These are phyloP conservation scores for Aspergillus ibericus DNA, from an alignment of 2,329 filamentous ascomycete genomes.

Conservation along the genomic window DNA sequence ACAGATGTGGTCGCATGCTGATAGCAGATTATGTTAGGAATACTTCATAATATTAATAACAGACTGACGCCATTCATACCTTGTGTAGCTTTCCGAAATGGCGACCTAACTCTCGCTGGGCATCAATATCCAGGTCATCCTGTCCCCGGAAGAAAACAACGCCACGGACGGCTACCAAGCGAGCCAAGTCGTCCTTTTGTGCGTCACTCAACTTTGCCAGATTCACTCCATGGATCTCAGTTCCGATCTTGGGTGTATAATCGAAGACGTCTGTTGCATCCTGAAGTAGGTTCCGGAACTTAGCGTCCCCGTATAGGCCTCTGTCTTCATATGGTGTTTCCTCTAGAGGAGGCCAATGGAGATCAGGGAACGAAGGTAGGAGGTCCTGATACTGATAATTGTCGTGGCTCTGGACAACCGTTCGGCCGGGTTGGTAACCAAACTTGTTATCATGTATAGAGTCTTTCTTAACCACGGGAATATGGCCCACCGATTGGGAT, in stretches of 20 bases:
- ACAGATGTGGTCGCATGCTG: conserved; percentile 56
- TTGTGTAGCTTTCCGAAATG: conserved; percentile 57
- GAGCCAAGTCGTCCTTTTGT: conserved; percentile 56
- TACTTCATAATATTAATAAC: neutral
- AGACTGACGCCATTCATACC: conserved; percentile 10
- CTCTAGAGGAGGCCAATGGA: conserved; percentile 53
- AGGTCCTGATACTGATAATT: conserved; percentile 56
- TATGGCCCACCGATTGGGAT: conserved; percentile 8
- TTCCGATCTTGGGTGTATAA: conserved; percentile 58
- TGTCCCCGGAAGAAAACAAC: conserved; percentile 61
- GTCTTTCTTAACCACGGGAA: conserved; percentile 23
- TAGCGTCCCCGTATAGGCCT: conserved; percentile 54
- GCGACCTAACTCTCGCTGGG: conserved; percentile 52
- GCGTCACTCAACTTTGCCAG: conserved; percentile 51
- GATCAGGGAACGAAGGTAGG: conserved; percentile 53
- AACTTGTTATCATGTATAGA: conserved; percentile 30
- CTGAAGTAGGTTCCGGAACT: conserved; percentile 55
- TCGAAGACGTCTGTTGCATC: conserved; percentile 58
- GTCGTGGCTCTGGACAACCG: conserved; percentile 46
- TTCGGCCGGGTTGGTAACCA: conserved; percentile 52
- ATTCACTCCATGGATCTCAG: conserved; percentile 54
- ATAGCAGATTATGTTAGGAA: neutral
- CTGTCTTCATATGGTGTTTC: conserved; percentile 55
- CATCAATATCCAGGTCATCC: conserved; percentile 55
- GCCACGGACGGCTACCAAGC: conserved; percentile 55